A percentile compares a stretch with the other conserved stretches of the same genome.
phyloP scores from a whole-genome alignment of 495 filamentous ascomycete genomes.

The Aspergillus bertholletiae region DNA sequence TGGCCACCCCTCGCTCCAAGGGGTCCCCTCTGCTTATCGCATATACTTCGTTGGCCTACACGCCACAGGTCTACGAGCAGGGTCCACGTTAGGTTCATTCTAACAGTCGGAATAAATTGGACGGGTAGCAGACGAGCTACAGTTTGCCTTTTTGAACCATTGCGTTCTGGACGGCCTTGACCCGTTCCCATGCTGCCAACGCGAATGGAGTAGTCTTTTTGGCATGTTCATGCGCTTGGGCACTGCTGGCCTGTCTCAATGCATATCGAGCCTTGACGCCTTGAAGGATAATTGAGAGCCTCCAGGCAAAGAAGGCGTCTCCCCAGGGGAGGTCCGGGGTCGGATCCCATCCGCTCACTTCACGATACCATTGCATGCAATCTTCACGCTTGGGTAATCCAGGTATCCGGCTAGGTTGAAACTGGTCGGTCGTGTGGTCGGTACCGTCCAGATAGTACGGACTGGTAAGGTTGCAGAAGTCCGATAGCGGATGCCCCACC shows the following conservation, averaged over 20 bases:
- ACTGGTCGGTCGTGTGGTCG: slow-evolving; percentile 40
- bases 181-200: slow-evolving; percentile 69
- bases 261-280: slow-evolving; percentile 88
- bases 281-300: slow-evolving; percentile 80
- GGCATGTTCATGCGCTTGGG: slow-evolving; percentile 69
- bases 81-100: slow-evolving; percentile 10
- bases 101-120: neutral
- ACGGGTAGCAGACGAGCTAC: slow-evolving; percentile 21
- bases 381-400: slow-evolving; percentile 74
- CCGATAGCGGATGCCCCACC: slow-evolving; percentile 87
- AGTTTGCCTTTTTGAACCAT: slow-evolving; percentile 44
- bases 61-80: slow-evolving; percentile 1
- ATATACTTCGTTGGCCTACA: slow-evolving; percentile 17
- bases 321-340: slow-evolving; percentile 53
- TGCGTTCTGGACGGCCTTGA: slow-evolving; percentile 43
- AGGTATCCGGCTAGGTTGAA: slow-evolving; percentile 57
- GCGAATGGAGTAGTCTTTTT: slow-evolving; percentile 60
- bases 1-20: neutral
- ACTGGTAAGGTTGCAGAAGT: slow-evolving; percentile 74
- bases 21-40: slow-evolving; percentile 13
- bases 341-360: slow-evolving; percentile 67
- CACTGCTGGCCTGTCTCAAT: slow-evolving; percentile 84
- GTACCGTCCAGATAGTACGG: slow-evolving; percentile 58
- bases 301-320: slow-evolving; percentile 64
- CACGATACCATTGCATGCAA: slow-evolving; percentile 71